Evolutionary conservation across 495 filamentous ascomycete species (phyloP), one percentile per base, ranked within the genome.

Genomic region (Aspergillus cavernicola): DNA sequence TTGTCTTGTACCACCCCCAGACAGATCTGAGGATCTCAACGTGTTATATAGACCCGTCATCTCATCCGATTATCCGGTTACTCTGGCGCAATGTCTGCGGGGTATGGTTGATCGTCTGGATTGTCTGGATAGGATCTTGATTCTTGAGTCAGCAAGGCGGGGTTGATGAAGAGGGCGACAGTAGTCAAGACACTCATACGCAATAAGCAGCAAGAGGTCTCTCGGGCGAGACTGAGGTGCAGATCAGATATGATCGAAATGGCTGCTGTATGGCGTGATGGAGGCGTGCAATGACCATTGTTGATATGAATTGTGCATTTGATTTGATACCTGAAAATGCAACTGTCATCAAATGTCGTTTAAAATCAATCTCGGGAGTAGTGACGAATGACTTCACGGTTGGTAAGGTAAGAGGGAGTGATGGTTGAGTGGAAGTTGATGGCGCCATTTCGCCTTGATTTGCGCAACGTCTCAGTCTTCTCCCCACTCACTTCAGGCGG

Each of bases 51-150:
- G 26, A 18, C 13, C 40, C 24, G 4, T 23, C 50, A 40, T 38
- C 31, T 16, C 33, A 52, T 59, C 47, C 56, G 53, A 56, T 46
- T 55, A 60, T 42, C 53, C 53, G 56, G 44, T 19, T 47, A 31
- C 33, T 47, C 45, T 61, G 50, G 51, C 58, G 62, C 58, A 57
- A 64, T 64, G 32, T 20, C 50, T 57, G 62, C 58, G 58, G 58
- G 62, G 56, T 61, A 64, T 64, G 50, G 39, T 16, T 60, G 29
- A 50, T 58, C 22, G 3, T 22, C 10, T 13, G 16, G 16, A 39
- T 20, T 24, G 33, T 33, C 33, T 23, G 26, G 23, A 29, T 22
- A 47, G 31, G 19, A 24, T 9, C 26, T 13, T 33, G 31, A 33
- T 10, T 28, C 24, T n/a, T n/a, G n/a, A 39, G 23, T 31, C 41